Percentiles rank a stretch among this genome's conserved stretches.
Evolutionary conservation across 2,329 filamentous ascomycete genomes (phyloP).

Genomic region (Thielaviopsis populi): DNA sequence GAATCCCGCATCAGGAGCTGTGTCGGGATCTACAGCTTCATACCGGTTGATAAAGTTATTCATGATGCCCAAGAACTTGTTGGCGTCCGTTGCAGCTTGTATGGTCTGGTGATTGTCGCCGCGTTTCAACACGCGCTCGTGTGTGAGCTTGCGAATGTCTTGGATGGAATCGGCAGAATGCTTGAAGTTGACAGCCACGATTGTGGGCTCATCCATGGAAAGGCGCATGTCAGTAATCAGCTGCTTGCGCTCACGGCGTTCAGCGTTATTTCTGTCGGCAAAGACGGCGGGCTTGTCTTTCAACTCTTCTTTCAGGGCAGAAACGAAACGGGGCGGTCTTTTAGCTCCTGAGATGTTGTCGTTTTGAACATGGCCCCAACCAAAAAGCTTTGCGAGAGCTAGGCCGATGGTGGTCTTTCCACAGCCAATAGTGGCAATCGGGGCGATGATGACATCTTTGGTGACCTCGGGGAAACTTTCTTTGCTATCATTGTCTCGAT

Average conservation of each 20-base stretch:
- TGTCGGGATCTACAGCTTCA: slow-evolving; percentile 54
- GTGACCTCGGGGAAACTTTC: slow-evolving; percentile 37
- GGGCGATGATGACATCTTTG: slow-evolving; percentile 64
- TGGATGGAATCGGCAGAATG: slow-evolving; percentile 65
- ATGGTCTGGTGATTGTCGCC: slow-evolving; percentile 98
- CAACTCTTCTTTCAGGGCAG: slow-evolving; percentile 51
- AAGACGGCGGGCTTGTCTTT: slow-evolving; percentile 56
- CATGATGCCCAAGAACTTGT: slow-evolving; percentile 82
- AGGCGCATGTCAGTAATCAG: slow-evolving; percentile 63
- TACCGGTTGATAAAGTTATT: slow-evolving; percentile 82
- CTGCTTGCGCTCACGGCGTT: slow-evolving; percentile 74
- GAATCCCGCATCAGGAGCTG: slow-evolving; percentile 64
- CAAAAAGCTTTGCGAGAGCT: slow-evolving; percentile 67
- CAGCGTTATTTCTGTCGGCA: slow-evolving; percentile 89
- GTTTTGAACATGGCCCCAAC: slow-evolving; percentile 89
- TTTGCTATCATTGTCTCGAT: slow-evolving; percentile 33
- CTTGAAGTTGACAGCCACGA: slow-evolving; percentile 79
- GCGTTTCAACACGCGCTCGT: slow-evolving; percentile 62
- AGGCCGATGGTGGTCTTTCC: slow-evolving; percentile 89
- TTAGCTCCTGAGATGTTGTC: slow-evolving; percentile 78
- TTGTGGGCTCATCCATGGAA: slow-evolving; percentile 46
- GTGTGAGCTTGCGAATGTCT: slow-evolving; percentile 58
- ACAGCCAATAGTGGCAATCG: slow-evolving; percentile 86
- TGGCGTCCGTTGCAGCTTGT: slow-evolving; percentile 57
- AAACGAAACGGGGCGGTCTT: slow-evolving; percentile 56